Evolutionary conservation across 1,139 yeast species (phyloP), one percentile per base, ranked within the genome.

Genomic region (Nakaseomyces kungkrabaensis): DNA sequence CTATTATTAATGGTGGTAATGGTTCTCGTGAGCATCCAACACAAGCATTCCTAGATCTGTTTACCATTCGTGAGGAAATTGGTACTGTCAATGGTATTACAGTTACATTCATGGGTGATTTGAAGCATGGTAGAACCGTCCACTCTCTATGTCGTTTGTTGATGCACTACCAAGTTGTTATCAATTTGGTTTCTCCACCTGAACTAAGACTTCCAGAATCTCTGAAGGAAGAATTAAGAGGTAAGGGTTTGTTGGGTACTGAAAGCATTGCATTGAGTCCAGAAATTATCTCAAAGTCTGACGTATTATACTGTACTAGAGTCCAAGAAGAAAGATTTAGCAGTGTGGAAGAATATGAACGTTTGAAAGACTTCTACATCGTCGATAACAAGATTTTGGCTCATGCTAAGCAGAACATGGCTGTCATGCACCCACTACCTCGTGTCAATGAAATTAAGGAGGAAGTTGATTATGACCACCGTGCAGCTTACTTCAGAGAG

Each of bases 401-500:
- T 48, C 81, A 85, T 68, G 97, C 98, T 61, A 94, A 94, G 75
- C 89, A 88, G 70, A 97, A 92, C 72, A 92, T 92, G 98, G 89
- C 96, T 71, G 85, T 94, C 56, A 85, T 94, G 95, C 99, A 94
- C 70, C 99, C 99, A 69, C 79, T 94, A 63, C 99, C 99, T 68
- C 86, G 99, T 72, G 89, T 88, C 59, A 85, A 81, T 62, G 99
- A 94, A 74, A 90, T 94, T 61, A 85, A 87, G 65, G 97, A 89
- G 72, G 98, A 94, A 74, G 97, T 94, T 62, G 99, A 94, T 71
- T 92, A 90, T 66, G 99, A 94, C 71, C 97, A 90, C 71, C 85
- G 98, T 71, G 97, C 98, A 58, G 97, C 97, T 54, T 92, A 92
- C 75, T 92, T 92, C 77, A 86, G 98, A 80, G 97, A 90, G 76